Percentiles rank a stretch among this genome's conserved stretches.
Evolutionary conservation across 2,329 filamentous ascomycete genomes (phyloP).

Genomic region (Arthrobotrys sinensis): DNA sequence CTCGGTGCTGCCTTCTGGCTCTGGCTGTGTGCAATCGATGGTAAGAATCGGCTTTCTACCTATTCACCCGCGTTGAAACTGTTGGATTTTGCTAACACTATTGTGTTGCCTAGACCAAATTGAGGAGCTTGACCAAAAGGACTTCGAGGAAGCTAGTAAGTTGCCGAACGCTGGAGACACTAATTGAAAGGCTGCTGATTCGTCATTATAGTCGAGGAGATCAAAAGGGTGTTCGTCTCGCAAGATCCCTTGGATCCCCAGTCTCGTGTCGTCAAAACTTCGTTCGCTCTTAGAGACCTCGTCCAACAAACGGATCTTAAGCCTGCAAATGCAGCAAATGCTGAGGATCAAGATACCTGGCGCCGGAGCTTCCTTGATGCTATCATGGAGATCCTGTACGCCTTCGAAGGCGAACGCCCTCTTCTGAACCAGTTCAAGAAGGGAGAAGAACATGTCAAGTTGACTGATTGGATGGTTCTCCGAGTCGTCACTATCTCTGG

Average conservation of each 20-base stretch:
- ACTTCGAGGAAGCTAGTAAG: conserved; percentile 58
- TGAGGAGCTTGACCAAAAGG: conserved; percentile 50
- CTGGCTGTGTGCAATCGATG: conserved; percentile 64
- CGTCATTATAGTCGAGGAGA: conserved; percentile 34
- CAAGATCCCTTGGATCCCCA: conserved; percentile 52
- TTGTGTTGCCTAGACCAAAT: conserved; percentile 58
- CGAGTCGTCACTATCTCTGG: conserved; percentile 64
- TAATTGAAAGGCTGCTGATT: neutral
- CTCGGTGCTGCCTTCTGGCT: conserved; percentile 64
- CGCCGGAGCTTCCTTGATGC: conserved; percentile 61
- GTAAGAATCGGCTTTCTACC: conserved; percentile 32
- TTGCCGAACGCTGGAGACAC: neutral
- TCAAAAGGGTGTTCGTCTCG: conserved; percentile 53
- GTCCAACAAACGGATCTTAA: conserved; percentile 61
- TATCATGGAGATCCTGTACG: conserved; percentile 63
- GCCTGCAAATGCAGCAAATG: neutral
- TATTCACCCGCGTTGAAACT: conserved; percentile 16
- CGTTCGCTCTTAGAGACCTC: conserved; percentile 61
- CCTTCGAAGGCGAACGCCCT: conserved; percentile 63
- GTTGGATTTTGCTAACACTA: conserved; percentile 48
- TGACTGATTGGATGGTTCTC: conserved; percentile 64
- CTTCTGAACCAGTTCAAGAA: conserved; percentile 60
- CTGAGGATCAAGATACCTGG: conserved; percentile 56
- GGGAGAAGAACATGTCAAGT: conserved; percentile 50
- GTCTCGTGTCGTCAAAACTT: conserved; percentile 61